Percentiles rank a stretch among this genome's conserved stretches.
Conservation (phyloP, 139 green algal genomes). For the Desmodesmus armatus region DNA sequence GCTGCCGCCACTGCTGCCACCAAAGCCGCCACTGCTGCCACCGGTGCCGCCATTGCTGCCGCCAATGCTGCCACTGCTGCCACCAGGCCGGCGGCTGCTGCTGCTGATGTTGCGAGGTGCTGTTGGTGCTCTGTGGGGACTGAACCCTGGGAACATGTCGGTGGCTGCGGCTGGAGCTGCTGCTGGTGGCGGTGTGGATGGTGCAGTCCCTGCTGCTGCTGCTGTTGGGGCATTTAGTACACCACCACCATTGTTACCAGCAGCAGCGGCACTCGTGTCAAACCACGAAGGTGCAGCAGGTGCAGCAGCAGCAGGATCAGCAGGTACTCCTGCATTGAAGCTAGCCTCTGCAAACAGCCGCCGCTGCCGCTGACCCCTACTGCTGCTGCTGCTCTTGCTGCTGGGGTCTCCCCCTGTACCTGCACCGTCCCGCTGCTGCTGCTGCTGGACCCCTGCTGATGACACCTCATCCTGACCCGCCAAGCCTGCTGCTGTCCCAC, state of each 20-base stretch:
- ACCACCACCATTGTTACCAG: neutral
- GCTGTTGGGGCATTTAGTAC: neutral
- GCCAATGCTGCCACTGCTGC: neutral
- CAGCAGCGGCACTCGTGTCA: neutral
- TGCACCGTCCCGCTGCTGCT: neutral
- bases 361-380: neutral
- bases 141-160: conserved; percentile 19
- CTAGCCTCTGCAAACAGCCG: neutral
- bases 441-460: neutral
- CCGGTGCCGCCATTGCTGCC: conserved; percentile 1
- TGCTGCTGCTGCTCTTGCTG: neutral
- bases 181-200: neutral
- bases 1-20: neutral
- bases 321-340: neutral
- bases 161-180: neutral
- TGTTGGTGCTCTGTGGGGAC: conserved; percentile 7
- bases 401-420: too few relatives aligned
- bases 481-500: neutral
- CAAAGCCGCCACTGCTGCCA: neutral
- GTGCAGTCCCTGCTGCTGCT: neutral
- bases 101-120: neutral
- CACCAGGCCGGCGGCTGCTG: neutral
- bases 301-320: neutral
- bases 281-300: neutral
- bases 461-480: neutral